These are phyloP conservation scores for Phytopythium chamaehyphon DNA, from an alignment of 352 stramenopile genomes.

Conservation along the genomic window DNA sequence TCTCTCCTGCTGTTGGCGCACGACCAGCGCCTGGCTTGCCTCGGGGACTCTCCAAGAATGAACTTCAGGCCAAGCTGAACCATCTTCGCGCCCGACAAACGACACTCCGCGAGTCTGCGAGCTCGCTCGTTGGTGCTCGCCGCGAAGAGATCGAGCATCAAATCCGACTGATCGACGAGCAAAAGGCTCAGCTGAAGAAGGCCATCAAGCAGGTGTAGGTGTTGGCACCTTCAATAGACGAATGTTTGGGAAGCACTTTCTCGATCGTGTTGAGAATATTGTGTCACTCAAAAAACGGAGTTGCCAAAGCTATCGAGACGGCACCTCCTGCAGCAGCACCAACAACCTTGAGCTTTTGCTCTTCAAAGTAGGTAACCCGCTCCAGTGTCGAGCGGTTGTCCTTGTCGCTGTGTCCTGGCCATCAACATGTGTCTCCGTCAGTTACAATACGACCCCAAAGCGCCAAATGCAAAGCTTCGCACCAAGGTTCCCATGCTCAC, in stretches of 20 bases:
- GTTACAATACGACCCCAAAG: too few relatives aligned
- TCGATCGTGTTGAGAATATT: neutral
- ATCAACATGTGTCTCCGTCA: too few relatives aligned
- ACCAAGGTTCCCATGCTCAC: constrained; percentile 84
- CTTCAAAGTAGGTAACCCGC: constrained; percentile 45
- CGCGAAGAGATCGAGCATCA: constrained; percentile 43
- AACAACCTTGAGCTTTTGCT: constrained; percentile 21
- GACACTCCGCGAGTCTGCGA: constrained; percentile 20
- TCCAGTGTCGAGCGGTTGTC: constrained; percentile 33
- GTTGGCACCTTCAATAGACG: constrained; percentile 1
- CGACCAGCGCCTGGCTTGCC: constrained; percentile 4
- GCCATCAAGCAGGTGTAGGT: constrained; percentile 39
- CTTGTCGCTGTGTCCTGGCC: constrained; percentile 62
- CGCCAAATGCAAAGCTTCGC: constrained; percentile 5
- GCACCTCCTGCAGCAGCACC: constrained; percentile 46
- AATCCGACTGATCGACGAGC: constrained; percentile 46
- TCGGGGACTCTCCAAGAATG: constrained; percentile 26
- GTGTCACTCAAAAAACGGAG: neutral
- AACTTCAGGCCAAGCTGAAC: constrained; percentile 37
- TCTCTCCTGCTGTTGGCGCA: constrained; percentile 17
- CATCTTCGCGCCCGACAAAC: constrained; percentile 31
- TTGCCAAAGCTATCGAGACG: constrained; percentile 53
- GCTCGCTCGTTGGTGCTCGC: constrained; percentile 7
- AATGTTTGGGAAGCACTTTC: neutral
- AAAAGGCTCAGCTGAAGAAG: constrained; percentile 50